These are phyloP conservation scores for Hypoxylon sp. DNA, from an alignment of 2,329 filamentous ascomycete genomes.

Conservation along the genomic window DNA sequence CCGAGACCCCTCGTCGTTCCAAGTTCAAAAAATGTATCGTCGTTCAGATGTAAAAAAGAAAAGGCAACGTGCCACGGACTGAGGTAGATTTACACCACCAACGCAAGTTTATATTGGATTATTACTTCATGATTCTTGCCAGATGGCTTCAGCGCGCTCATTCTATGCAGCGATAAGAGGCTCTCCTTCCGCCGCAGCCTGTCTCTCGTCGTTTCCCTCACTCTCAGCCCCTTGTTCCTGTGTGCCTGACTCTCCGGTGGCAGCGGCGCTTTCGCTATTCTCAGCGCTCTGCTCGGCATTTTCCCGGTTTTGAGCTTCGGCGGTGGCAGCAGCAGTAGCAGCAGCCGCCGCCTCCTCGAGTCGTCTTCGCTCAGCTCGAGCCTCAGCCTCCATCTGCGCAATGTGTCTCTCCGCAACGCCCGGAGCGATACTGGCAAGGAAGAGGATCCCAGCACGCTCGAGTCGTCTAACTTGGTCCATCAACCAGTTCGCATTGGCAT, in stretches of 20 bases:
- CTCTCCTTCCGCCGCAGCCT: constrained; percentile 14
- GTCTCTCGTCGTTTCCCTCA: constrained; percentile 13
- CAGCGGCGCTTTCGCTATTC: not conserved
- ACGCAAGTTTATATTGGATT: too few species aligned
- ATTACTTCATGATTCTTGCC: too few species aligned
- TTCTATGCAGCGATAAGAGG: constrained; percentile 26
- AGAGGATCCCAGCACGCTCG: constrained; percentile 68
- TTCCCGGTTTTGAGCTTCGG: constrained; percentile 15
- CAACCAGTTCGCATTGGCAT: constrained; percentile 59
- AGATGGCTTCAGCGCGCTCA: not conserved
- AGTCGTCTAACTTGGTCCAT: constrained; percentile 60
- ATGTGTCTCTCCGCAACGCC: constrained; percentile 73
- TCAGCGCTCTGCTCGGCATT: constrained; percentile 16
- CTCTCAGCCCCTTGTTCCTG: constrained; percentile 5
- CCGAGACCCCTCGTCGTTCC: too few species aligned
- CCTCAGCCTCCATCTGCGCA: constrained; percentile 63
- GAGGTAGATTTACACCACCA: too few species aligned
- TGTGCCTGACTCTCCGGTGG: constrained; percentile 1
- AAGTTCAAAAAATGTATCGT: too few species aligned
- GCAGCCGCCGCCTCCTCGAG: constrained; percentile 54
- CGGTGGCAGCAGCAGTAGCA: constrained; percentile 49
- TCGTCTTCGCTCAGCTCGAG: constrained; percentile 54
- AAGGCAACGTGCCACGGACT: too few species aligned
- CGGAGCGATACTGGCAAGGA: constrained; percentile 71
- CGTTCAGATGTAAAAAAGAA: too few species aligned